These are phyloP conservation scores for Penicillium sp. DNA, from an alignment of 2,329 filamentous ascomycete species.

Conservation along the genomic window DNA sequence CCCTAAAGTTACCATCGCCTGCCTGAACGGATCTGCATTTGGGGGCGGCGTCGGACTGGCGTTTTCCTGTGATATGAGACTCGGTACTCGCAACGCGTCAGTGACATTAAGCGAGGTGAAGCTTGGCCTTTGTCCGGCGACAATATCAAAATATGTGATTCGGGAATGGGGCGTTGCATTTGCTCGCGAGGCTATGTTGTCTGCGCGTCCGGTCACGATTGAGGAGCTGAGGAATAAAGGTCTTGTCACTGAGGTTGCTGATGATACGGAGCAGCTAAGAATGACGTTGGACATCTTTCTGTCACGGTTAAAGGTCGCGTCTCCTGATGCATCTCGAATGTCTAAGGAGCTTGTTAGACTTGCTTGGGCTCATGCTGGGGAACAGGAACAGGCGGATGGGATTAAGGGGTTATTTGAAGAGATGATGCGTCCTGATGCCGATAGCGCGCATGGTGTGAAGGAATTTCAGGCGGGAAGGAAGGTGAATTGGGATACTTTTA, in stretches of 20 bases:
- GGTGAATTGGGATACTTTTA: constrained; percentile 27
- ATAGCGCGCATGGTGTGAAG: constrained; percentile 23
- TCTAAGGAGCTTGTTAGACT: constrained; percentile 35
- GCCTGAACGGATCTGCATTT: constrained; percentile 45
- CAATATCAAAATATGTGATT: constrained; percentile 41
- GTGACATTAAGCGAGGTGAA: constrained; percentile 44
- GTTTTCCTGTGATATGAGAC: constrained; percentile 45
- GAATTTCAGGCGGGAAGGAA: constrained; percentile 24
- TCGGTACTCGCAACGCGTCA: constrained; percentile 13
- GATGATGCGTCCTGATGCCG: constrained; percentile 29
- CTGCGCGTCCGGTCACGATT: constrained; percentile 30
- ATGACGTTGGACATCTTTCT: constrained; percentile 27
- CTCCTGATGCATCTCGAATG: constrained; percentile 33
- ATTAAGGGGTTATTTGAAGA: constrained; percentile 26
- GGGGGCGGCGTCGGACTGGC: constrained; percentile 48
- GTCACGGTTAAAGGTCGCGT: constrained; percentile 20
- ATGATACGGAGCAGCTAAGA: constrained; percentile 13
- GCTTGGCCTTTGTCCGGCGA: constrained; percentile 38
- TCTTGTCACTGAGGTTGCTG: constrained; percentile 24
- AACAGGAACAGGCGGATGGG: constrained; percentile 16
- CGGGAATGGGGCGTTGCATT: constrained; percentile 42
- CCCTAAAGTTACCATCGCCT: constrained; percentile 45
- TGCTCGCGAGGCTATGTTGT: constrained; percentile 40
- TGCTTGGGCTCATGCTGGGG: constrained; percentile 26
- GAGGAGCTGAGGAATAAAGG: constrained; percentile 28